Percentiles rank a stretch among this genome's conserved stretches.
These are phyloP conservation scores for Diaporthe amygdali DNA, from an alignment of 2,329 filamentous ascomycete genomes.

Conservation along the genomic window DNA sequence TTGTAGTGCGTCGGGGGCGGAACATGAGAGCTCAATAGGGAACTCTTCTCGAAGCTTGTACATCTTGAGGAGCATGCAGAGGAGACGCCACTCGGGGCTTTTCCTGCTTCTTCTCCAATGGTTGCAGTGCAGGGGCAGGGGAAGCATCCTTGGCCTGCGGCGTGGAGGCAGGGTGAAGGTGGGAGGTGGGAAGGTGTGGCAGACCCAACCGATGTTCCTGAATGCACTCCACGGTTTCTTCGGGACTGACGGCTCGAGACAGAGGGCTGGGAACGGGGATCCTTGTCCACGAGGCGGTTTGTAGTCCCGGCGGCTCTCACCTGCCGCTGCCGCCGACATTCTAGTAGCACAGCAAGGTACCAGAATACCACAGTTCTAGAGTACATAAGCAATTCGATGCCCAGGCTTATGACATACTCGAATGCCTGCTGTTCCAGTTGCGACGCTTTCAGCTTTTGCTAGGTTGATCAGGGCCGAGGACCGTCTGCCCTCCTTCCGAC, in stretches of 20 bases:
- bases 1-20: background rate
- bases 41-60: constrained; percentile 8
- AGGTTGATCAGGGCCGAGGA: background rate
- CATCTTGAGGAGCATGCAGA: background rate
- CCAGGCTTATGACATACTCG: background rate
- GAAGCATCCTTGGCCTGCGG: background rate
- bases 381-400: background rate
- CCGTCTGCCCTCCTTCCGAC: constrained; percentile 7
- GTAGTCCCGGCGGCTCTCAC: constrained; percentile 14
- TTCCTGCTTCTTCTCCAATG: background rate
- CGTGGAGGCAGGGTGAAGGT: background rate
- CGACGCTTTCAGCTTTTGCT: background rate
- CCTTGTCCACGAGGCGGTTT: constrained; percentile 17
- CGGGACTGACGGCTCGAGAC: constrained; percentile 16
- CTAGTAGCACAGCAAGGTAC: background rate
- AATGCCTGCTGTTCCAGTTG: background rate
- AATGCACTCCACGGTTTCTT: constrained; percentile 17
- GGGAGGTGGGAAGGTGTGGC: background rate
- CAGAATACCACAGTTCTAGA: background rate
- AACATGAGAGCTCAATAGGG: background rate
- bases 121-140: constrained; percentile 12
- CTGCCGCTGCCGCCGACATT: background rate
- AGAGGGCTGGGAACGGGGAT: constrained; percentile 18
- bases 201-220: constrained; percentile 14
- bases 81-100: background rate